Evolutionary conservation across 106 monocot species (phyloP).

Genomic region (Apostasia shenzhenica): DNA sequence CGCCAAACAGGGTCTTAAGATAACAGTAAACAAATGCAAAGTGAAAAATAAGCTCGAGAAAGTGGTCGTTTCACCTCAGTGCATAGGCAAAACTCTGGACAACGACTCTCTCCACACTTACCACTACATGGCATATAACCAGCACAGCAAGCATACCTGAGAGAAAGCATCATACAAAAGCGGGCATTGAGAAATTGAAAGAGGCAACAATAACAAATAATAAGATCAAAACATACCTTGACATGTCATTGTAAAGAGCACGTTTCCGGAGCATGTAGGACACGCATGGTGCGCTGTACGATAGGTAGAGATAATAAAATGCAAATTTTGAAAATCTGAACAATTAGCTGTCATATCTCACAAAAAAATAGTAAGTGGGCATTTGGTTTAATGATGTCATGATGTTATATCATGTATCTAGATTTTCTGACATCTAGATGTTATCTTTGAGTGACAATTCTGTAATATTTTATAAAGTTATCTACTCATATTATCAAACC

Average conservation of each 20-base stretch:
- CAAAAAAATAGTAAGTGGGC: no score
- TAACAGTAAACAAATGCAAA: no score
- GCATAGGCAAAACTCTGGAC: slow-evolving; percentile 86
- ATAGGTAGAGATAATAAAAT: no score
- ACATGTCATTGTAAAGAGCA: slow-evolving; percentile 99
- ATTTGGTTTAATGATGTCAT: no score
- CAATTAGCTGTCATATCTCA: no score
- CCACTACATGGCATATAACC: slow-evolving; percentile 96
- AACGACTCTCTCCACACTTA: slow-evolving; percentile 73
- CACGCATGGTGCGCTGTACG: slow-evolving; percentile 78
- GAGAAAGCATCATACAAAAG: background rate
- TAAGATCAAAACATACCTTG: slow-evolving; percentile 47
- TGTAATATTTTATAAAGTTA: no score
- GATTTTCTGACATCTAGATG: no score
- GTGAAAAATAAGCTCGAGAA: background rate
- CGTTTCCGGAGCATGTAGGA: slow-evolving; percentile 98
- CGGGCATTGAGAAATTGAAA: background rate
- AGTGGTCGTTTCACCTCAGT: slow-evolving; percentile 55
- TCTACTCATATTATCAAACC: no score
- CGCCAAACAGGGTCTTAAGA: no score
- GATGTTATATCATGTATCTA: no score
- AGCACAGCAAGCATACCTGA: slow-evolving; percentile 92
- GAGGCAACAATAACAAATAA: background rate
- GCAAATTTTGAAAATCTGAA: no score
- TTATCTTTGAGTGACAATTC: no score